These are phyloP conservation scores for Colletotrichum sp. DNA, from an alignment of 2,329 filamentous ascomycete genomes.

Conservation along the genomic window DNA sequence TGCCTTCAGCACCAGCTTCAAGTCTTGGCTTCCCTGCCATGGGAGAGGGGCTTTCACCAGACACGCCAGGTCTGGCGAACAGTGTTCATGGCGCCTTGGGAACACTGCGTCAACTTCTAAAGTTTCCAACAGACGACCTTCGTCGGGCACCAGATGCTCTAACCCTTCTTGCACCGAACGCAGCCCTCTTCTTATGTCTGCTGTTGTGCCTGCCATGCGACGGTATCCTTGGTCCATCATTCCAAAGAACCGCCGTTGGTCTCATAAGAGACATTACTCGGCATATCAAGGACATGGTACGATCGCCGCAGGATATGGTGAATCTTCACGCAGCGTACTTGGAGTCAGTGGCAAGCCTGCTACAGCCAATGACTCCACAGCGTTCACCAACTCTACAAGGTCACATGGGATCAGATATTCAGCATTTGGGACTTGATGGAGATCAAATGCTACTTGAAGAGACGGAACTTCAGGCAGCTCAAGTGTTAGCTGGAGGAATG, in stretches of 20 bases:
- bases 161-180: background rate
- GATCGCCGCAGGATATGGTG: background rate
- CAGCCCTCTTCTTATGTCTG: background rate
- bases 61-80: background rate
- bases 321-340: background rate
- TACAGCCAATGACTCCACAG: background rate
- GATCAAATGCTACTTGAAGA: background rate
- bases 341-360: background rate
- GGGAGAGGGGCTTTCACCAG: background rate
- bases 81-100: background rate
- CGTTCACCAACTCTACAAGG: background rate
- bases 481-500: background rate
- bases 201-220: background rate
- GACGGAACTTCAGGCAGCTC: background rate
- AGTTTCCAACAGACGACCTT: slow-evolving; percentile 17
- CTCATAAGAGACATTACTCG: background rate
- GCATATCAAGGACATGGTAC: background rate
- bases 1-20: background rate
- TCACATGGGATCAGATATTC: background rate
- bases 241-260: background rate
- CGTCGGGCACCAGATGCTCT: background rate
- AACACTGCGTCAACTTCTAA: slow-evolving; percentile 9
- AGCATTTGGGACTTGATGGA: background rate
- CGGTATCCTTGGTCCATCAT: background rate
- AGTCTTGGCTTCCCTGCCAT: background rate